Conservation (phyloP, 2,329 filamentous ascomycete species). For the Aspergillus sp. region DNA sequence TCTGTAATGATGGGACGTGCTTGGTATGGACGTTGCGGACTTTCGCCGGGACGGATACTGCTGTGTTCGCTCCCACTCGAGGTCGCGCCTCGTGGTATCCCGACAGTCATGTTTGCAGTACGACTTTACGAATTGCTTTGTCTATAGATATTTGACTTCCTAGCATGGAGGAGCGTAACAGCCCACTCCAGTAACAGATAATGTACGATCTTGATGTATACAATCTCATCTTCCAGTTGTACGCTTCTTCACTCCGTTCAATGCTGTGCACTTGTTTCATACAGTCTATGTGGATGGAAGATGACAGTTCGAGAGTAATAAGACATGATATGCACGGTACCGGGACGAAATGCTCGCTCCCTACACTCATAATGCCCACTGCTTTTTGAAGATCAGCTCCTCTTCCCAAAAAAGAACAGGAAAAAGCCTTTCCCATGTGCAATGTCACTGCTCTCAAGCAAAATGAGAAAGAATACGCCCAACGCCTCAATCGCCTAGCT, state of each 20-base stretch:
- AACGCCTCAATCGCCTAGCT: slow-evolving; percentile 23
- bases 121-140: slow-evolving; percentile 2
- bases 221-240: neutral
- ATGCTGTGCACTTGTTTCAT: neutral
- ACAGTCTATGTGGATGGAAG: slow-evolving; percentile 1
- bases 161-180: neutral
- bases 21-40: no score
- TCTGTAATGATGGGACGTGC: no score
- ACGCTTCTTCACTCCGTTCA: neutral
- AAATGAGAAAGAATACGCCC: slow-evolving; percentile 6
- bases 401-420: slow-evolving; percentile 1
- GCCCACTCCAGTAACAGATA: neutral
- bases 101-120: neutral
- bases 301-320: neutral
- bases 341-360: neutral
- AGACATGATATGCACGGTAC: neutral
- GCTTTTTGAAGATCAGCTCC: slow-evolving; percentile 1
- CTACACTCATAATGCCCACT: neutral
- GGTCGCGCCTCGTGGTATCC: no score
- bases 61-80: neutral
- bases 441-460: neutral
- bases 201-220: neutral
- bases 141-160: neutral
- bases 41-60: neutral
- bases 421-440: neutral